Base-by-base conservation (phyloP, 345 rosid genomes). In the Eucalyptus pauciflora region DNA sequence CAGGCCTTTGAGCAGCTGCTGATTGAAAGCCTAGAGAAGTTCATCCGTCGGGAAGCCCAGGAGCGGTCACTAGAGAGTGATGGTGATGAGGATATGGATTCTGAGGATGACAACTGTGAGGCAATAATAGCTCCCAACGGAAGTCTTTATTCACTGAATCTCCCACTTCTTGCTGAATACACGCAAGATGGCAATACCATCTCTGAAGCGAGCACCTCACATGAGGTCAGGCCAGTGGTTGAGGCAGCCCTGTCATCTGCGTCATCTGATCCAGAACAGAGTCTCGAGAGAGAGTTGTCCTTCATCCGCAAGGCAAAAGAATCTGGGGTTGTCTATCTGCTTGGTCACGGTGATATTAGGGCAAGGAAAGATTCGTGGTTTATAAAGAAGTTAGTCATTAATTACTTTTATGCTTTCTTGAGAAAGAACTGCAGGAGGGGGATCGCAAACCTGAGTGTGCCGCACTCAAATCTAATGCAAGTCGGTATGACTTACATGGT, bases 401-500 rank as follows among this genome's bases (percentile, higher is more conserved):
- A 98, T 87, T 98, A 98, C 93, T 97, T 98, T 71, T 98, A 98
- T 87, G 97, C 99, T 22, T 98, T 97, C 94, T 89, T 98, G 93
- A 96, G 99, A 87, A 97, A 95, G 94, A 98, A 97, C 88, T 97
- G 99, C 94, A 91, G 99, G 89, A 96, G 99, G 93, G 99, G 99
- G 85, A 94, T 92, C 1, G 99, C 99, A 16, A 97, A 98, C 92
- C 90, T 96, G 93, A 98, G 98, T 7, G 99, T 97, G 64, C 99
- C 99, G 64, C 99, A 98, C 92, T 92, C 99, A 2, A 93, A 98
- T 91, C 95, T 98, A 71, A 97, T 98, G 97, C 99, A 98, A 93
- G 99, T 98, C 14, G 98, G 99, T 60, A 98, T 98, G 99, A 98
- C 99, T 54, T 98, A 98, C 93, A 98, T 97, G 99, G 99, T 98